Base-by-base conservation (phyloP, 2,329 filamentous ascomycete genomes). In the Chaetomium olivaceum region DNA sequence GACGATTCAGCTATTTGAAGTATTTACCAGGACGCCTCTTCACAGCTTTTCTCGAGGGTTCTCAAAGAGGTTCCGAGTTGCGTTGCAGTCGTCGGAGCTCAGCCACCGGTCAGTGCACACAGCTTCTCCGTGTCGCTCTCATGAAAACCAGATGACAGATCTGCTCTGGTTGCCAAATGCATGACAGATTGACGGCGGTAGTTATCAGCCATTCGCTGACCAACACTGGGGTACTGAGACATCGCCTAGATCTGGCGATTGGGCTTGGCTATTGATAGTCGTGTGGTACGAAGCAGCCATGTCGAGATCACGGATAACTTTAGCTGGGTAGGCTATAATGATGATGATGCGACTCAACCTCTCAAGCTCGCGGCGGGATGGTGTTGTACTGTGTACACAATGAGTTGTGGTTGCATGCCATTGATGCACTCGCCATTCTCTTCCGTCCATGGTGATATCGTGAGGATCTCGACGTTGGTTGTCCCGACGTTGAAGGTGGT, bases 81-180 rank as follows among this genome's bases (percentile, higher is more conserved):
- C 51, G 51, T 54, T 31, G 51, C 51, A 19, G 16, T 54, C 14
- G 27, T 29, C 23, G 23, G 51, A 25, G 27, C 51, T 29, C 51
- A 54, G 51, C 51, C 51, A 54, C 51, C 16, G 16, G 51, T 31
- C 51, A 54, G 51, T 54, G 51, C 51, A 54, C 25, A 31, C 25
- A 54, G 51, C 25, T 31, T 54, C 16, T 6, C 23, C 27, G 50
- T 27, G 50, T 52, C 50, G 25, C 11, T 25, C 50, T 27, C 23
- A 25, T 23, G 48, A 25, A 25, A 27, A 52, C 14, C 50, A 52
- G 23, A 52, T 52, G 23, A 52, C 50, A 27, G 50, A 25, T 25
- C 50, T 19, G 9, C 43, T 21, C 46, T 48, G 19, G 46, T 48
- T 48, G 46, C n/a, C 46, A 48, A 48, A 23, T 48, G 46, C 46